Evolutionary conservation across 805 yeast species (phyloP).

Genomic region (Cyberlindnera maritima): DNA sequence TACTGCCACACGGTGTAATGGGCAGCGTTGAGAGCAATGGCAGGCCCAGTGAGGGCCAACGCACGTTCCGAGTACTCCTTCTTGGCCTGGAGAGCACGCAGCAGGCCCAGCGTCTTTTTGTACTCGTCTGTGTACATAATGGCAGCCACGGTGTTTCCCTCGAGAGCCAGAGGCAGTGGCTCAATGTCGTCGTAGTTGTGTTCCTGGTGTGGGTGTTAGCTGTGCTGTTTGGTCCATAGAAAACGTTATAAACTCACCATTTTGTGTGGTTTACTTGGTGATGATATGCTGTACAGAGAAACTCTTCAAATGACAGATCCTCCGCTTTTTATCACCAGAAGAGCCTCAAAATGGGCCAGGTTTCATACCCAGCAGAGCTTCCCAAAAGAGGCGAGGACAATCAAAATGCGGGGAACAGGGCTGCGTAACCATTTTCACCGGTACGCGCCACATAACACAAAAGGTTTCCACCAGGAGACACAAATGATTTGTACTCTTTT

Average conservation of each 20-base stretch:
- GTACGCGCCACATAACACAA: too few species aligned
- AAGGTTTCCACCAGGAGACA: too few species aligned
- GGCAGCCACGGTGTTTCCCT: constrained; percentile 51
- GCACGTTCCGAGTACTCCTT: constrained; percentile 74
- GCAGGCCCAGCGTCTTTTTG: constrained; percentile 52
- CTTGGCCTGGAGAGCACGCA: constrained; percentile 55
- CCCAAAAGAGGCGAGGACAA: constrained; percentile 1
- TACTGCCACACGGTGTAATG: constrained; percentile 91
- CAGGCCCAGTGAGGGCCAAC: constrained; percentile 56
- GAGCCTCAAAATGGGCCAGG: neutral
- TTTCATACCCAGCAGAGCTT: neutral
- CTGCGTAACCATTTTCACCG: too few species aligned
- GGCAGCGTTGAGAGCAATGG: constrained; percentile 73
- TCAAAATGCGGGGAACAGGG: neutral
- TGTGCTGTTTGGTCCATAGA: too few species aligned
- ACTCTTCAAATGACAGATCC: neutral
- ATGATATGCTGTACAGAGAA: too few species aligned
- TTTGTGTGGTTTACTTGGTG: neutral
- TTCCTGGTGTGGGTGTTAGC: constrained; percentile 13
- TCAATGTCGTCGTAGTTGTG: constrained; percentile 41
- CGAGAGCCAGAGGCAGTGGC: constrained; percentile 42
- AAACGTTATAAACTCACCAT: neutral
- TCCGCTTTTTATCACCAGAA: neutral
- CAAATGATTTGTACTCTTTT: too few species aligned
- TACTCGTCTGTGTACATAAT: constrained; percentile 76